Percentiles rank a stretch among this genome's conserved stretches.
phyloP scores from a whole-genome alignment of 768 basidiomycete genomes.

The Basidioascus undulatus region DNA sequence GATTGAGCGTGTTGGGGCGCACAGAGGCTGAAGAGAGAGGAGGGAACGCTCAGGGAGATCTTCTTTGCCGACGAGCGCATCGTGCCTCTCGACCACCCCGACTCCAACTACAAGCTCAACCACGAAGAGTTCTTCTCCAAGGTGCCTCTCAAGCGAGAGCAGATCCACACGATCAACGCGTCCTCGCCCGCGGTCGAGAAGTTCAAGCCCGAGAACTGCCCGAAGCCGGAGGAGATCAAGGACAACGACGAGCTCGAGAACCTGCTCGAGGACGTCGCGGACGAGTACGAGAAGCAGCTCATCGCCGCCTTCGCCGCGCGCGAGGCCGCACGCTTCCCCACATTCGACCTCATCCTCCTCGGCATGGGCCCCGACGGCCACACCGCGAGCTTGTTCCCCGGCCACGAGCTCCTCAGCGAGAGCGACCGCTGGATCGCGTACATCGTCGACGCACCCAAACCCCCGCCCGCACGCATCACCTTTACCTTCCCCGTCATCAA shows the following conservation, averaged over 20 bases:
- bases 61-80: slow-evolving; percentile 92
- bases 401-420: slow-evolving; percentile 61
- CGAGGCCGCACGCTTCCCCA: slow-evolving; percentile 83
- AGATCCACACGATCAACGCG: slow-evolving; percentile 67
- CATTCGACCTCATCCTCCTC: slow-evolving; percentile 90
- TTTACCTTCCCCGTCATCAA: slow-evolving; percentile 79
- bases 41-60: slow-evolving; percentile 44
- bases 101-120: slow-evolving; percentile 75
- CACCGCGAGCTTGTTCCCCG: slow-evolving; percentile 90
- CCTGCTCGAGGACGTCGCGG: slow-evolving; percentile 21
- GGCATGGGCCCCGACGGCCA: slow-evolving; percentile 98
- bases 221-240: slow-evolving; percentile 56
- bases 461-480: slow-evolving; percentile 69
- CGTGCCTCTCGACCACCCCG: slow-evolving; percentile 74
- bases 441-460: slow-evolving; percentile 82
- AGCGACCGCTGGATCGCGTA: slow-evolving; percentile 84
- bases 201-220: too few species aligned
- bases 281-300: slow-evolving; percentile 31
- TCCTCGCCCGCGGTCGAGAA: slow-evolving; percentile 32
- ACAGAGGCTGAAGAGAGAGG: neutral
- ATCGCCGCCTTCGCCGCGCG: slow-evolving; percentile 76
- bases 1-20: too few species aligned
- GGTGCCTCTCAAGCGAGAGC: slow-evolving; percentile 44
- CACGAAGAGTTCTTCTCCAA: slow-evolving; percentile 47
- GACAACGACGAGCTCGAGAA: slow-evolving; percentile 50